Evolutionary conservation across 495 filamentous ascomycete genomes (phyloP).

Genomic region (Hyaloscypha finlandica): DNA sequence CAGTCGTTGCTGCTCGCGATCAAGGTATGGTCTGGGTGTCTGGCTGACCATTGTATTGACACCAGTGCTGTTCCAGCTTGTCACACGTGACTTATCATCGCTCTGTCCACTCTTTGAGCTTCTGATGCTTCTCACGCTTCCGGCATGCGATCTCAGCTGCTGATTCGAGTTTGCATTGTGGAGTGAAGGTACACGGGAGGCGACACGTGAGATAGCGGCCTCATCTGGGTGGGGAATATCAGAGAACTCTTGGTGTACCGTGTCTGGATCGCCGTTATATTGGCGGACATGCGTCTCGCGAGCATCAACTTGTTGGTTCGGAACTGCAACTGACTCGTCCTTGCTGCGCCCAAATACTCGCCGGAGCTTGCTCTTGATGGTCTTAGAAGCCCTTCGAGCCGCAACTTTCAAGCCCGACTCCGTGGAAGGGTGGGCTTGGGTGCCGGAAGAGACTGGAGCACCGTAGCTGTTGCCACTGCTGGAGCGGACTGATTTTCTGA

Average conservation of each 20-base stretch:
- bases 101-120: slow-evolving; percentile 46
- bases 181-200: slow-evolving; percentile 43
- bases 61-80: slow-evolving; percentile 72
- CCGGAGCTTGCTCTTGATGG: slow-evolving; percentile 64
- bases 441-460: slow-evolving; percentile 31
- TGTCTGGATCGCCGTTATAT: slow-evolving; percentile 29
- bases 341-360: slow-evolving; percentile 46
- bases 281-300: slow-evolving; percentile 46
- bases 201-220: slow-evolving; percentile 33
- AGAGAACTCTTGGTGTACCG: slow-evolving; percentile 28
- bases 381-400: slow-evolving; percentile 61
- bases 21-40: slow-evolving; percentile 37
- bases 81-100: slow-evolving; percentile 63
- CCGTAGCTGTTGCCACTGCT: slow-evolving; percentile 44
- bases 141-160: slow-evolving; percentile 45
- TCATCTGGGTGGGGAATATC: slow-evolving; percentile 35
- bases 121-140: slow-evolving; percentile 52
- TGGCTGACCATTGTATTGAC: slow-evolving; percentile 44
- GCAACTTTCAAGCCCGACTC: slow-evolving; percentile 47
- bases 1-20: slow-evolving; percentile 58
- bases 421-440: slow-evolving; percentile 26
- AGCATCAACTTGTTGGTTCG: slow-evolving; percentile 53
- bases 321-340: slow-evolving; percentile 41
- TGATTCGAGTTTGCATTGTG: slow-evolving; percentile 41
- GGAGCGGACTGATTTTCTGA: slow-evolving; percentile 62